A percentile compares a stretch with the other conserved stretches of the same genome.
These are phyloP conservation scores for Daldinia sp. DNA, from an alignment of 2,329 filamentous ascomycete genomes.

Conservation along the genomic window DNA sequence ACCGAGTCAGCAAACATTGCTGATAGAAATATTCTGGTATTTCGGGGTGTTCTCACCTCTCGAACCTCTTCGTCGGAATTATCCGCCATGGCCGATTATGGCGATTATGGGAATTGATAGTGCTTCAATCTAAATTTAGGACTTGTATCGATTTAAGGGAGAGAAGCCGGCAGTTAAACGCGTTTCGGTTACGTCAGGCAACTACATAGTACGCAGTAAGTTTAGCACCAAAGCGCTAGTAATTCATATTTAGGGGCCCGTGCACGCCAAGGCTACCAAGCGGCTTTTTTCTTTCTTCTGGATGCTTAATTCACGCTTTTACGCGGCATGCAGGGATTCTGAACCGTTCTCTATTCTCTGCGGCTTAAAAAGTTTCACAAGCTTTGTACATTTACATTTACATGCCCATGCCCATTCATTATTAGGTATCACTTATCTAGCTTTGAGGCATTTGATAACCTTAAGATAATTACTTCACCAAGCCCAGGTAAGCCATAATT, in stretches of 20 bases:
- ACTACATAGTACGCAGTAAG: conserved; percentile 7
- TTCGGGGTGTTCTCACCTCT: conserved; percentile 38
- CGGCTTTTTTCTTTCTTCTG: conserved; percentile 11
- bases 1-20: conserved; percentile 9
- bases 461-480: conserved; percentile 1
- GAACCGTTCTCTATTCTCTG: not conserved
- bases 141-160: conserved; percentile 1
- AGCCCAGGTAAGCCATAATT: not conserved
- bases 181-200: conserved; percentile 28
- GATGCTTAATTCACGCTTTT: conserved; percentile 30
- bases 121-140: not conserved
- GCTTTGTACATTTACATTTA: not conserved
- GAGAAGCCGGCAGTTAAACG: conserved; percentile 2
- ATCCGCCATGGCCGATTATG: conserved; percentile 42
- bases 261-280: conserved; percentile 17
- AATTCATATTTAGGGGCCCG: conserved; percentile 7
- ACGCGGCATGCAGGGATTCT: conserved; percentile 15
- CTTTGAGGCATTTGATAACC: conserved; percentile 3
- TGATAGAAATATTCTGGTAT: not conserved
- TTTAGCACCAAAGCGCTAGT: too few relatives aligned
- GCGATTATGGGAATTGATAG: too few relatives aligned
- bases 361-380: conserved; percentile 13
- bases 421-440: not conserved
- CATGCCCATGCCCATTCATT: not conserved
- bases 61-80: conserved; percentile 45